These are phyloP conservation scores for Ceriops zippeliana DNA, from an alignment of 345 rosid genomes.

Conservation along the genomic window DNA sequence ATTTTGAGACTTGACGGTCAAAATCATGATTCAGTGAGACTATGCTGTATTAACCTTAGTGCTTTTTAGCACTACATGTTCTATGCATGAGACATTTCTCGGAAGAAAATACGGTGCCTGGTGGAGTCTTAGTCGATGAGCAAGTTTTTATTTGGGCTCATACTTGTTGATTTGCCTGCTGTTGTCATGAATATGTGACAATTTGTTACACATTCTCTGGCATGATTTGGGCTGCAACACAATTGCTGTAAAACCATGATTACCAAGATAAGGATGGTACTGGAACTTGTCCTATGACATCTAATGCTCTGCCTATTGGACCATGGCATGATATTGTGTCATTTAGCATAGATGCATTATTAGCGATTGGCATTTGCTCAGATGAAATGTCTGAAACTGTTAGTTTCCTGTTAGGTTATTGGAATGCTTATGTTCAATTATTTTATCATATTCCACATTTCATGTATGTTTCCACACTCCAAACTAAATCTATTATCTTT, in stretches of 20 bases:
- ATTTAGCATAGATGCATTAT: neutral
- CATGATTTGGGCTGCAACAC: slow-evolving; percentile 16
- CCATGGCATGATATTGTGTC: neutral
- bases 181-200: slow-evolving; percentile 29
- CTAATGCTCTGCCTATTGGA: neutral
- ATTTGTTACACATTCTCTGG: slow-evolving; percentile 18
- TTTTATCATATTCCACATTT: no score
- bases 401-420: neutral
- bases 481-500: no score
- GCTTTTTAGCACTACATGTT: slow-evolving; percentile 34
- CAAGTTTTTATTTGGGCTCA: slow-evolving; percentile 21
- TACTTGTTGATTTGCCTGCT: slow-evolving; percentile 14
- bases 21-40: slow-evolving; percentile 57
- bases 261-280: neutral
- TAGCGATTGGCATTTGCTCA: neutral
- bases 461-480: no score
- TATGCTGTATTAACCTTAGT: slow-evolving; percentile 41
- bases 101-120: slow-evolving; percentile 30
- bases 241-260: slow-evolving; percentile 1
- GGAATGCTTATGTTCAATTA: neutral
- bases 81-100: slow-evolving; percentile 35
- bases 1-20: slow-evolving; percentile 60
- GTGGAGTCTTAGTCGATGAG: slow-evolving; percentile 30
- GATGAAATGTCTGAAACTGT: slow-evolving; percentile 1
- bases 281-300: slow-evolving; percentile 3